These are phyloP conservation scores for Torulaspora microellipsoides DNA, from an alignment of 805 yeast genomes.

Conservation along the genomic window DNA sequence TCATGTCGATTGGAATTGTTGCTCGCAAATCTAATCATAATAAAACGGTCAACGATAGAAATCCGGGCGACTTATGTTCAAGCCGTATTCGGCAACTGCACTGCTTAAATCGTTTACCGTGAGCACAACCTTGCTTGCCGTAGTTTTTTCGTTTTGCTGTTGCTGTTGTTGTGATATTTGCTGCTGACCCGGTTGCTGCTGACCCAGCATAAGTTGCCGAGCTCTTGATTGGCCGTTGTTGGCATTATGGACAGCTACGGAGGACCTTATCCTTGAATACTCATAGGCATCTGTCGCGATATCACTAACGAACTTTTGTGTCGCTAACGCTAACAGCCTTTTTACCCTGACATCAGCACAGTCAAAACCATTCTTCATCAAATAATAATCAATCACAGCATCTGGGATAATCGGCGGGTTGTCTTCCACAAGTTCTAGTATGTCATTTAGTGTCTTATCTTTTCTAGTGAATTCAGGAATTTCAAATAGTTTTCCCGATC, in stretches of 20 bases:
- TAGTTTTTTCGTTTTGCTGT: conserved; percentile 39
- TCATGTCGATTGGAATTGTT: no score
- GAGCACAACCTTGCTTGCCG: conserved; percentile 70
- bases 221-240: conserved; percentile 84
- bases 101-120: conserved; percentile 92
- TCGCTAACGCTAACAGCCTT: conserved; percentile 84
- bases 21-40: no score
- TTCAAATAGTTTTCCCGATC: conserved; percentile 39
- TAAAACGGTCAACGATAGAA: conserved; percentile 66
- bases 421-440: conserved; percentile 84
- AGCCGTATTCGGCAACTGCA: conserved; percentile 88
- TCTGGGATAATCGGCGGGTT: conserved; percentile 96
- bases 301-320: conserved; percentile 91
- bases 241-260: conserved; percentile 79
- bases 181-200: conserved; percentile 42
- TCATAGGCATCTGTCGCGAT: conserved; percentile 96
- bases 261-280: conserved; percentile 86
- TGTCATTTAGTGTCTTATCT: conserved; percentile 79
- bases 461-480: conserved; percentile 68
- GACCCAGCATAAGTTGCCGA: conserved; percentile 69
- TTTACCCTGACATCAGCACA: conserved; percentile 74
- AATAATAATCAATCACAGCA: conserved; percentile 89
- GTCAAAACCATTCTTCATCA: conserved; percentile 79
- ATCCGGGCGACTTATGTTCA: conserved; percentile 87
- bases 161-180: conserved; percentile 38